These are phyloP conservation scores for Serendipita sp. DNA, from an alignment of 768 basidiomycete species.

Conservation along the genomic window DNA sequence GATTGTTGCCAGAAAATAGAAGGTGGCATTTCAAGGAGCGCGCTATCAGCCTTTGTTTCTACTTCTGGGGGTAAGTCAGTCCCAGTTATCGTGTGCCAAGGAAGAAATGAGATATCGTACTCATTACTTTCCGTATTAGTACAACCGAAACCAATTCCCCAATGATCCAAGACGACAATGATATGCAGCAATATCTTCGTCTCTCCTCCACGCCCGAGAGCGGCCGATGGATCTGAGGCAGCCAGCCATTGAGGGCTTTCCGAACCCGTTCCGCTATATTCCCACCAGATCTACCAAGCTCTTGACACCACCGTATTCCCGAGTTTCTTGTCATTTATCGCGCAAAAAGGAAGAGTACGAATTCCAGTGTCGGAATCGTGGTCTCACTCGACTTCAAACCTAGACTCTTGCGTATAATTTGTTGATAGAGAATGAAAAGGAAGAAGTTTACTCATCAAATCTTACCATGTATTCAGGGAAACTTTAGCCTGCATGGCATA, in stretches of 20 bases:
- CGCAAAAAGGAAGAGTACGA: not conserved
- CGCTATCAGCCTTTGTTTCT: slow-evolving; percentile 4
- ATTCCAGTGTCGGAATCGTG: not conserved
- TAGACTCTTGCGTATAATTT: too few species aligned
- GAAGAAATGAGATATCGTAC: too few species aligned
- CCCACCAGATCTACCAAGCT: not conserved
- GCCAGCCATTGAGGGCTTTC: not conserved
- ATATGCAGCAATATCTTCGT: slow-evolving; percentile 2
- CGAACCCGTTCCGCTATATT: not conserved
- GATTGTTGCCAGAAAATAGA: not conserved
- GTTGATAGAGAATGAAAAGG: too few species aligned
- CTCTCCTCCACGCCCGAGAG: not conserved
- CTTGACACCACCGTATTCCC: not conserved
- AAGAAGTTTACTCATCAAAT: too few species aligned
- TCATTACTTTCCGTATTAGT: not conserved
- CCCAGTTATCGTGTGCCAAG: not conserved
- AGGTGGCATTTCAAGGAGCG: slow-evolving; percentile 5
- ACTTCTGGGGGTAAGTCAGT: not conserved
- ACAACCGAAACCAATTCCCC: not conserved
- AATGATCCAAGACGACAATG: not conserved
- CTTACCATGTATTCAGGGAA: too few species aligned
- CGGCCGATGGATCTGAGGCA: not conserved
- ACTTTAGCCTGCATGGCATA: too few species aligned
- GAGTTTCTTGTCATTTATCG: not conserved
- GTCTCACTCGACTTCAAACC: too few species aligned